Evolutionary conservation across 2,329 filamentous ascomycete species (phyloP).

Genomic region (Plenodomus biglobosus): DNA sequence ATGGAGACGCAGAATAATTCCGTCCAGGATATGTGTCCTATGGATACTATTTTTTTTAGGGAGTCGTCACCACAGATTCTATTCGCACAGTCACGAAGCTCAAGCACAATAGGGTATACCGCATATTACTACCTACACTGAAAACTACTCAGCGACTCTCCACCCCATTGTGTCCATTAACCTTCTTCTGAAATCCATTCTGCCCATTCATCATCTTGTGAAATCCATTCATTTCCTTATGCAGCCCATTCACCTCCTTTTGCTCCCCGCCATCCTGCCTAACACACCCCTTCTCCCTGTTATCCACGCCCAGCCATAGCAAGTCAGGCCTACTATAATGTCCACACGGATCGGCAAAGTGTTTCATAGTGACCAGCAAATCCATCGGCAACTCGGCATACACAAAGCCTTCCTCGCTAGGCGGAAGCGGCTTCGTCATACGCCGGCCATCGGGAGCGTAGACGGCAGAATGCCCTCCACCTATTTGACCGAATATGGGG

Average conservation of each 20-base stretch:
- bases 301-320: slow-evolving; percentile 53
- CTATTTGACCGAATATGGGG: slow-evolving; percentile 47
- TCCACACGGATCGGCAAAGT: slow-evolving; percentile 51
- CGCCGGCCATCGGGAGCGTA: slow-evolving; percentile 56
- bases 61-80: too few relatives aligned
- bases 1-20: too few relatives aligned
- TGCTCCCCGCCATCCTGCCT: slow-evolving; percentile 12
- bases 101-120: too few relatives aligned
- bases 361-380: slow-evolving; percentile 45
- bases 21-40: too few relatives aligned
- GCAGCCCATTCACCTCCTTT: neutral
- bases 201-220: neutral
- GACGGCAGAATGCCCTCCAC: slow-evolving; percentile 53
- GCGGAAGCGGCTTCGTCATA: slow-evolving; percentile 45
- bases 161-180: neutral
- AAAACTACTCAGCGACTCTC: too few relatives aligned
- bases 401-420: slow-evolving; percentile 52
- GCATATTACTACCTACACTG: too few relatives aligned
- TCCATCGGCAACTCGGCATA: slow-evolving; percentile 56
- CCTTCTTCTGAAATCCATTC: neutral
- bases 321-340: slow-evolving; percentile 57
- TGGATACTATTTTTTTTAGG: too few relatives aligned
- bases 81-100: too few relatives aligned
- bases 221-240: neutral
- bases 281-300: slow-evolving; percentile 33